These are phyloP conservation scores for Colletotrichum graminicola DNA, from an alignment of 2,329 filamentous ascomycete genomes.

Conservation along the genomic window DNA sequence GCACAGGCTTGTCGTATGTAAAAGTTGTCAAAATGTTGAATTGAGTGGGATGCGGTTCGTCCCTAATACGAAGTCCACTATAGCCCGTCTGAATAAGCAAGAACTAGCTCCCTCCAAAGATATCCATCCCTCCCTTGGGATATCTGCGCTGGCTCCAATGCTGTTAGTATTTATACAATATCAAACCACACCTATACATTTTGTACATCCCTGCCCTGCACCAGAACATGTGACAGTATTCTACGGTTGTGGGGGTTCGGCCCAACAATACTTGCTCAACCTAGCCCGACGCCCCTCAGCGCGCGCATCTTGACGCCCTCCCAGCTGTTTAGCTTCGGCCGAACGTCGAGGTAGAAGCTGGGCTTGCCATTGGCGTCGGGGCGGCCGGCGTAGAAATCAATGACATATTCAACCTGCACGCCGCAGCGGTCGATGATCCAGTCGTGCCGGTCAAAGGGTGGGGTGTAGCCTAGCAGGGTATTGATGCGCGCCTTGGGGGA, in stretches of 20 bases:
- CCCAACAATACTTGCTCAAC: slow-evolving; percentile 48
- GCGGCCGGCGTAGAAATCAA: slow-evolving; percentile 93
- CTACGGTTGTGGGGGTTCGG: no score
- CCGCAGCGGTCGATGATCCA: slow-evolving; percentile 97
- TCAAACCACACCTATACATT: neutral
- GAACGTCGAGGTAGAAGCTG: slow-evolving; percentile 76
- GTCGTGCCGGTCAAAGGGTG: slow-evolving; percentile 95
- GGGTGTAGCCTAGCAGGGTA: slow-evolving; percentile 85
- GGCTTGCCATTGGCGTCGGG: slow-evolving; percentile 55
- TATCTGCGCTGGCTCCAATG: slow-evolving; percentile 9
- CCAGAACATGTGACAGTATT: neutral
- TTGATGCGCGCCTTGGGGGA: slow-evolving; percentile 88
- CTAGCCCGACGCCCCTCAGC: slow-evolving; percentile 63
- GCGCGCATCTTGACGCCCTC: slow-evolving; percentile 77
- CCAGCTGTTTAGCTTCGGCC: slow-evolving; percentile 76
- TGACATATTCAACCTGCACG: slow-evolving; percentile 89
- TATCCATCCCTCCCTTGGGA: neutral
- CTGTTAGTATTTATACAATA: neutral
- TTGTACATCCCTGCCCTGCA: neutral
- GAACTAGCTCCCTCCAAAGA: neutral
- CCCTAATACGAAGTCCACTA: neutral
- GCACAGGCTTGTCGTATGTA: neutral
- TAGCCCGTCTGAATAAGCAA: no score
- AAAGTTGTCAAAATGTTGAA: neutral
- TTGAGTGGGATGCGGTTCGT: neutral